Evolutionary conservation across 139 green algal genomes (phyloP), one percentile per base, ranked within the genome.

Genomic region (Closterium sp.): DNA sequence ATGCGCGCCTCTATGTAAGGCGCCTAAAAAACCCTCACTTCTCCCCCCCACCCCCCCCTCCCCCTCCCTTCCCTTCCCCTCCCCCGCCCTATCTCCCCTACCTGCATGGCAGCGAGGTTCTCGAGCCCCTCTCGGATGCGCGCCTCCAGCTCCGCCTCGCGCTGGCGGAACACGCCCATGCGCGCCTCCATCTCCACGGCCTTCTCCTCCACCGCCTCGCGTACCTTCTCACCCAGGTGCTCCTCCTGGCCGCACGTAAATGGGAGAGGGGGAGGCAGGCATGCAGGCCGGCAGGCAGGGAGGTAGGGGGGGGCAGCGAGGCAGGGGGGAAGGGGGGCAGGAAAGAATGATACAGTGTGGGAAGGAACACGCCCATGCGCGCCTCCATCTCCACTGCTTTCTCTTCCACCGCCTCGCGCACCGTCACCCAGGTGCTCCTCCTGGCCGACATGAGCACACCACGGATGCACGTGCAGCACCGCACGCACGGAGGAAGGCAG

Each of bases 391-490:
- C 81, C 32, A 33, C 89, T n/a, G 33, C 83, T 16, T 81, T 89
- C 19, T 87, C 90, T 31, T 76, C 85, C 83, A 94, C 31, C 33
- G 83, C 32, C 87, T 90, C 28, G 25, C 92, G 32, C 90, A 91
- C 93, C 31, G 93, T 95, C 93, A 43, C 34, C 88, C 87, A 87
- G 91, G 7, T 85, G 86, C 55, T 97, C 93, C 76, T 95, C 94
- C 85, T 88, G 85, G n/a, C 38, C 38, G n/a, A n/a, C n/a, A n/a
- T n/a, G n/a, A n/a, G n/a, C n/a, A n/a, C n/a, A n/a, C n/a, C n/a
- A n/a, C n/a, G n/a, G n/a, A n/a, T n/a, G 55, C 55, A 76, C 36
- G 38, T 1, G 38, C 9, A 12, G 4, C 9, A 10, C 1, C 1
- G 38, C 9, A 12, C 1, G 38, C 9, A 12, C 1, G 38, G 38